Percentiles rank a stretch among this genome's conserved stretches.
phyloP scores from a whole-genome alignment of 805 yeast species.

The Teunomyces aglyptinius region DNA sequence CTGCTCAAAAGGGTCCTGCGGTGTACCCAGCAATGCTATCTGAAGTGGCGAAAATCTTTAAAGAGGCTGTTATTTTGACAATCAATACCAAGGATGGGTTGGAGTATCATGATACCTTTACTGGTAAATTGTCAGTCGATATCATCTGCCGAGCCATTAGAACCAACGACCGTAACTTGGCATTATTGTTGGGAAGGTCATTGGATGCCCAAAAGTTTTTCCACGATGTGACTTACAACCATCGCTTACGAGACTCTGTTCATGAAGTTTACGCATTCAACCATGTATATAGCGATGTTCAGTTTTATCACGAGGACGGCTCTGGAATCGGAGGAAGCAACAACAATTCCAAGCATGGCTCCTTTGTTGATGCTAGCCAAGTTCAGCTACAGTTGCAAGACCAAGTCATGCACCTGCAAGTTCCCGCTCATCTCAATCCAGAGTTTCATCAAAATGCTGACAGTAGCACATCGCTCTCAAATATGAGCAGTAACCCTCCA shows the following conservation, averaged over 20 bases:
- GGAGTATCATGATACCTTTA: constrained; percentile 87
- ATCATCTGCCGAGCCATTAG: constrained; percentile 80
- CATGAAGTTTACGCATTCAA: constrained; percentile 86
- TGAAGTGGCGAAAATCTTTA: constrained; percentile 75
- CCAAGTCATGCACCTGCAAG: constrained; percentile 17
- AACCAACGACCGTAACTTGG: constrained; percentile 88
- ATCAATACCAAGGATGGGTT: constrained; percentile 87
- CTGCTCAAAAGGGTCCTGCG: constrained; percentile 52
- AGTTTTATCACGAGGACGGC: constrained; percentile 35
- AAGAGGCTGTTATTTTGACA: constrained; percentile 64
- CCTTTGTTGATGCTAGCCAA: constrained; percentile 19
- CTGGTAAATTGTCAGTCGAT: constrained; percentile 93
- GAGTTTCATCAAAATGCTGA: constrained; percentile 6
- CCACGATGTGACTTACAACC: constrained; percentile 95
- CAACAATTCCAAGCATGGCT: constrained; percentile 28
- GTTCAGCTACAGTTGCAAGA: constrained; percentile 15
- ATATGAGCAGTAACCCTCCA: constrained; percentile 6
- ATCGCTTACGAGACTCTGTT: constrained; percentile 81
- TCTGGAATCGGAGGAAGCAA: constrained; percentile 23
- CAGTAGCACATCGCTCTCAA: constrained; percentile 14
- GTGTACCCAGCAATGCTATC: constrained; percentile 91
- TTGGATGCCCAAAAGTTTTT: constrained; percentile 92
- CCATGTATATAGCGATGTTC: constrained; percentile 49
- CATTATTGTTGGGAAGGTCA: constrained; percentile 83
- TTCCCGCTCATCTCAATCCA: constrained; percentile 18